Conservation (phyloP, 169 alveolate genomes). For the Babesia gibsoni region DNA sequence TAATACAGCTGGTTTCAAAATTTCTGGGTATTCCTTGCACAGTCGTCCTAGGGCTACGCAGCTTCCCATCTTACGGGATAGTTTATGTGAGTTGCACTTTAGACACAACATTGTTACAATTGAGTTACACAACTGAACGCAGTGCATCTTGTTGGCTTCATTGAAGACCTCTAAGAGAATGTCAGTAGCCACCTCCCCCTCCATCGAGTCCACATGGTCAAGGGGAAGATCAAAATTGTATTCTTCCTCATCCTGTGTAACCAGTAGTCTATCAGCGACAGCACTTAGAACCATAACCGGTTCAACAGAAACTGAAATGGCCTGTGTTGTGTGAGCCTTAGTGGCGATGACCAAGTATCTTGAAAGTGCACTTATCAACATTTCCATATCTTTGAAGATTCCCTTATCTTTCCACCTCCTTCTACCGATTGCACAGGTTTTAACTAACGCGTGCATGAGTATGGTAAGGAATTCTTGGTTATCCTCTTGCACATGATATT, state of each 20-base stretch:
- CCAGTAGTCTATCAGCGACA: conserved; percentile 4
- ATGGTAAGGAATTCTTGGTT: conserved; percentile 3
- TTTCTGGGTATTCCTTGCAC: conserved; percentile 4
- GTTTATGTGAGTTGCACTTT: conserved; percentile 22
- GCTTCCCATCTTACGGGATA: neutral
- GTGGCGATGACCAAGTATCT: neutral
- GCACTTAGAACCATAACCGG: conserved; percentile 2
- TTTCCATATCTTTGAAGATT: neutral
- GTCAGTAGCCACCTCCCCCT: conserved; percentile 8
- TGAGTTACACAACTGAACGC: neutral
- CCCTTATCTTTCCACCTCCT: neutral
- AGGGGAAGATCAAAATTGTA: conserved; percentile 16
- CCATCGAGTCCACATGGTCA: conserved; percentile 21
- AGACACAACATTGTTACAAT: conserved; percentile 25
- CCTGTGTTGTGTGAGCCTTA: neutral
- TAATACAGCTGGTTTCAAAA: conserved; percentile 8
- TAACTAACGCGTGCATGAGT: conserved; percentile 25
- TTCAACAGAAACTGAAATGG: neutral
- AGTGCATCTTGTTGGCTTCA: neutral
- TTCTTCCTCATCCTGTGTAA: neutral
- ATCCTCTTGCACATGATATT: neutral
- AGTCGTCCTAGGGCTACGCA: conserved; percentile 14
- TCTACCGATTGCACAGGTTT: conserved; percentile 2
- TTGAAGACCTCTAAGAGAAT: neutral
- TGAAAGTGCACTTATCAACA: neutral